These are phyloP conservation scores for Saccharomycopsis sp. DNA, from an alignment of 805 yeast genomes.

Conservation along the genomic window DNA sequence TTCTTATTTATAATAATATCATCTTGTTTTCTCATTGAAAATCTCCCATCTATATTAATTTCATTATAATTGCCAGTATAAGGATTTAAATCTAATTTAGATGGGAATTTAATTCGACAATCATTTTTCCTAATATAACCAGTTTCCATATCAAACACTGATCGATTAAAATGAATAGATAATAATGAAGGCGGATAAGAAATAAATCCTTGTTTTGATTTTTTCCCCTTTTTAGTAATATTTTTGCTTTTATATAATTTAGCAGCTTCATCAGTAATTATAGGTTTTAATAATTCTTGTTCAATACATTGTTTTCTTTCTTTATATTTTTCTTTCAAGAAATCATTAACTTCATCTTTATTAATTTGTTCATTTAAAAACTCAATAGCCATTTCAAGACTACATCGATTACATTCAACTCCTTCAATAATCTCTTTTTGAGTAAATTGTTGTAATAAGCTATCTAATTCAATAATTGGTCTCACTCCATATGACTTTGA, in stretches of 20 bases:
- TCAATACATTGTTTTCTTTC: slow-evolving; percentile 44
- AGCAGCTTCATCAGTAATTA: slow-evolving; percentile 75
- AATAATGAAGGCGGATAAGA: slow-evolving; percentile 78
- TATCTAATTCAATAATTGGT: slow-evolving; percentile 34
- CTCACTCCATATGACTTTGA: slow-evolving; percentile 28
- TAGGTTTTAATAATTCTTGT: slow-evolving; percentile 52
- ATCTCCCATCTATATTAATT: slow-evolving; percentile 73
- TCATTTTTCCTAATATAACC: slow-evolving; percentile 79
- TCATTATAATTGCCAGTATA: slow-evolving; percentile 65
- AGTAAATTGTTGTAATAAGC: slow-evolving; percentile 58
- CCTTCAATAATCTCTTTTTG: slow-evolving; percentile 84
- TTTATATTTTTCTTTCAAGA: slow-evolving; percentile 26
- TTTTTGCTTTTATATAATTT: slow-evolving; percentile 66
- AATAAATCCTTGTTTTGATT: slow-evolving; percentile 76
- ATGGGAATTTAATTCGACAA: slow-evolving; percentile 73
- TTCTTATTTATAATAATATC: slow-evolving; percentile 23
- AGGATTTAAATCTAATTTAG: slow-evolving; percentile 55
- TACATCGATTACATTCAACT: slow-evolving; percentile 93
- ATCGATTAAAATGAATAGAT: slow-evolving; percentile 83
- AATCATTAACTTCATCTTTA: slow-evolving; percentile 21
- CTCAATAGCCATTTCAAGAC: slow-evolving; percentile 53
- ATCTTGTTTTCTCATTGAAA: slow-evolving; percentile 59
- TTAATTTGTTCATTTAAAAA: slow-evolving; percentile 37
- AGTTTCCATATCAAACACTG: slow-evolving; percentile 84
- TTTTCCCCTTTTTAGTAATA: slow-evolving; percentile 66